A percentile compares a stretch with the other conserved stretches of the same genome.
Evolutionary conservation across 176 grass and related monocot species (phyloP).

Genomic region (Avena eriantha): DNA sequence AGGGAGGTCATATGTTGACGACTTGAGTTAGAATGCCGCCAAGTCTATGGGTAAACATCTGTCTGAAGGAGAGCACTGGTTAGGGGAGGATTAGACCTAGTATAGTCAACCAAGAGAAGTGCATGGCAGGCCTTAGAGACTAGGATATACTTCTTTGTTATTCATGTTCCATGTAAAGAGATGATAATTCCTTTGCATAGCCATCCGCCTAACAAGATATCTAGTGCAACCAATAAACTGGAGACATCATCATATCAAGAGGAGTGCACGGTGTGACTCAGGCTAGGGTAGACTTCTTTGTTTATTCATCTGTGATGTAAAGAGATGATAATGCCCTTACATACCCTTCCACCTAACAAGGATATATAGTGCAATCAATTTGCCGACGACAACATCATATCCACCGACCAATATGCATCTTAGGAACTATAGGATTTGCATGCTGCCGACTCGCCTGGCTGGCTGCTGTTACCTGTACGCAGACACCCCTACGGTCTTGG

Average conservation of each 20-base stretch:
- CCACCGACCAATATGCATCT: not conserved
- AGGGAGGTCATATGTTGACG: not conserved
- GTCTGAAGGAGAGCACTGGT: not conserved
- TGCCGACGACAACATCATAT: not conserved
- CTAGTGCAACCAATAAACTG: not conserved
- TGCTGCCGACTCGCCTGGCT: conserved; percentile 1
- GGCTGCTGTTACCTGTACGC: not conserved
- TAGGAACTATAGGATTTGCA: conserved; percentile 5
- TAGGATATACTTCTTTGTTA: not conserved
- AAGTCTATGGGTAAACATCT: not conserved
- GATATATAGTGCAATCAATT: not conserved
- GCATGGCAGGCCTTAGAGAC: not conserved
- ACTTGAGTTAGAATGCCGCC: not conserved
- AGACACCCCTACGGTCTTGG: not conserved
- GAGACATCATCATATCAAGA: not conserved
- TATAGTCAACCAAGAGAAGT: not conserved
- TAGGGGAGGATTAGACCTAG: not conserved
- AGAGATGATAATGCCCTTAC: conserved; percentile 19
- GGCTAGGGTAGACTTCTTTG: not conserved
- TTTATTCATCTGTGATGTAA: not conserved
- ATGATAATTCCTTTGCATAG: not conserved
- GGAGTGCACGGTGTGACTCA: not conserved
- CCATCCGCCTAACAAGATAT: not conserved
- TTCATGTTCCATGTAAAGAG: not conserved
- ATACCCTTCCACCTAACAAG: not conserved